These are phyloP conservation scores for Pythium oligandrum DNA, from an alignment of 352 stramenopile genomes.

Conservation along the genomic window DNA sequence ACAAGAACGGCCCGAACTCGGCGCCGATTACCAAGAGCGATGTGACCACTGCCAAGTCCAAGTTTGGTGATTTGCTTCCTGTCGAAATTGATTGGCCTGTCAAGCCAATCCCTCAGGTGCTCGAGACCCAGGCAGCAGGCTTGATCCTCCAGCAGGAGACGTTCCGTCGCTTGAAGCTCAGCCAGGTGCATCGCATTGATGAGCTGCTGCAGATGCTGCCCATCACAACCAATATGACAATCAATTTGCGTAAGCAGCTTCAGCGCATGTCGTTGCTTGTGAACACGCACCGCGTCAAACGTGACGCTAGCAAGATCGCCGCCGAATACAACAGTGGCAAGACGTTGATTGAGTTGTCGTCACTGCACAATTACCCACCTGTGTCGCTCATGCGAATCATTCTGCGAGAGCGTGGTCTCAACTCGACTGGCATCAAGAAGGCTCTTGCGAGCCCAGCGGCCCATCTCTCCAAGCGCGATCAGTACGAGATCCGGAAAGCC, in stretches of 20 bases:
- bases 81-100: slow-evolving; percentile 64
- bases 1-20: slow-evolving; percentile 57
- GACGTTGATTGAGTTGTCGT: slow-evolving; percentile 74
- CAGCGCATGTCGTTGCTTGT: slow-evolving; percentile 82
- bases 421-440: slow-evolving; percentile 23
- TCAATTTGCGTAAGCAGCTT: slow-evolving; percentile 82
- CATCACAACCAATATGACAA: slow-evolving; percentile 85
- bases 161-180: slow-evolving; percentile 77
- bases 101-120: slow-evolving; percentile 70
- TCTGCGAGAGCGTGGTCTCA: slow-evolving; percentile 57
- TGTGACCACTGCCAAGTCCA: slow-evolving; percentile 40
- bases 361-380: slow-evolving; percentile 72
- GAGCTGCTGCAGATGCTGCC: slow-evolving; percentile 78
- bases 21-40: slow-evolving; percentile 40
- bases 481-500: slow-evolving; percentile 65
- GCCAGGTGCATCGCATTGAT: slow-evolving; percentile 80
- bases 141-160: slow-evolving; percentile 82
- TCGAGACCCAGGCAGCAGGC: slow-evolving; percentile 77
- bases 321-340: slow-evolving; percentile 69
- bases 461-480: slow-evolving; percentile 60
- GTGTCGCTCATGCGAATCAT: slow-evolving; percentile 85
- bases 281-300: slow-evolving; percentile 80
- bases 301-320: slow-evolving; percentile 48
- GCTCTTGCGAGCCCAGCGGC: slow-evolving; percentile 22
- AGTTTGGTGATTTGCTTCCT: slow-evolving; percentile 59